Evolutionary conservation across 2,329 filamentous ascomycete genomes (phyloP).

Genomic region (Elsinoe necatrix): DNA sequence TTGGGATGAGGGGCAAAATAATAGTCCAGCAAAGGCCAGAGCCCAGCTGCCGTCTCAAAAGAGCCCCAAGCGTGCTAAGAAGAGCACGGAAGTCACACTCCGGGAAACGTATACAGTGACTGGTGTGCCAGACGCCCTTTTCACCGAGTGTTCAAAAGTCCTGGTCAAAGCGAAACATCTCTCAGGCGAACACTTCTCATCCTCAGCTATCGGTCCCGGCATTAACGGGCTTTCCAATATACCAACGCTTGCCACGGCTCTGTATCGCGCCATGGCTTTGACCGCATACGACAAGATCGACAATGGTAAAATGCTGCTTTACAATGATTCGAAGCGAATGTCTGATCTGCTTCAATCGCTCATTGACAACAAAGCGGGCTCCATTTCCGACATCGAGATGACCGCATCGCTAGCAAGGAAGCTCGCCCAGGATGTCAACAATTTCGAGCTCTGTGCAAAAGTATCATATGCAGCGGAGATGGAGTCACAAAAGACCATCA

Average conservation of each 20-base stretch:
- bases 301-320: slow-evolving; percentile 54
- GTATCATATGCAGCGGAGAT: slow-evolving; percentile 55
- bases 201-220: slow-evolving; percentile 55
- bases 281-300: slow-evolving; percentile 59
- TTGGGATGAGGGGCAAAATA: slow-evolving; percentile 61
- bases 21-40: slow-evolving; percentile 19
- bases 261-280: slow-evolving; percentile 69
- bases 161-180: slow-evolving; percentile 45
- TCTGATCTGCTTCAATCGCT: slow-evolving; percentile 46
- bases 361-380: slow-evolving; percentile 36
- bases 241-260: slow-evolving; percentile 64
- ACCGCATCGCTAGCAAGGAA: slow-evolving; percentile 23
- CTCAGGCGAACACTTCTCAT: slow-evolving; percentile 40
- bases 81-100: slow-evolving; percentile 50
- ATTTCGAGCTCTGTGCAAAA: slow-evolving; percentile 52
- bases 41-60: slow-evolving; percentile 15
- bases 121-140: slow-evolving; percentile 70
- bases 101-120: slow-evolving; percentile 84
- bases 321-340: slow-evolving; percentile 55
- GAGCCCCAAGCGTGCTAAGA: slow-evolving; percentile 15
- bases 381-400: slow-evolving; percentile 23
- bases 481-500: slow-evolving; percentile 55
- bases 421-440: slow-evolving; percentile 46
- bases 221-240: slow-evolving; percentile 62
- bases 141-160: slow-evolving; percentile 54